These are phyloP conservation scores for Lichtheimia ornata DNA, from an alignment of 371 early-diverging fungal genomes.

Conservation along the genomic window DNA sequence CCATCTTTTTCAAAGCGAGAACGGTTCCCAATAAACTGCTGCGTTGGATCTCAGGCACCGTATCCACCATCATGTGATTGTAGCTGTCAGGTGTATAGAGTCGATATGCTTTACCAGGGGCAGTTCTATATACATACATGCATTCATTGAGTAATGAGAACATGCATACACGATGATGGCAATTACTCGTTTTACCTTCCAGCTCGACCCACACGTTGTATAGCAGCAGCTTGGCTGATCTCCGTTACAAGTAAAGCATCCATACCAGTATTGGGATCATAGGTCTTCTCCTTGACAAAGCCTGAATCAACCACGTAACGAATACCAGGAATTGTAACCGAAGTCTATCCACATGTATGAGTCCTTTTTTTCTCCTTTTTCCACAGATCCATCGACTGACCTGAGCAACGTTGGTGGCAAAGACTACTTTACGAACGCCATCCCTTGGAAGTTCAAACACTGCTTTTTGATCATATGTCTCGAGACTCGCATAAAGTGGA, in stretches of 20 bases:
- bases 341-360: slow-evolving; percentile 25
- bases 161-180: no score
- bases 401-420: slow-evolving; percentile 99
- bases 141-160: neutral
- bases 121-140: slow-evolving; percentile 29
- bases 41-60: slow-evolving; percentile 95
- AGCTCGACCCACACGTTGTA: slow-evolving; percentile 98
- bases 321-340: slow-evolving; percentile 88
- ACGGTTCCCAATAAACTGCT: slow-evolving; percentile 90
- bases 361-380: no score
- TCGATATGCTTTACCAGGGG: slow-evolving; percentile 94
- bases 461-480: slow-evolving; percentile 84
- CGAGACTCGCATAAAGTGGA: slow-evolving; percentile 93
- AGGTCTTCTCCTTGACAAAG: slow-evolving; percentile 88
- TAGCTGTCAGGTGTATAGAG: slow-evolving; percentile 91
- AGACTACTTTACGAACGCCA: slow-evolving; percentile 89
- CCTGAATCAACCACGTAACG: slow-evolving; percentile 94
- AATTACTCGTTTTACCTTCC: no score
- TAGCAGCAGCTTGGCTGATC: slow-evolving; percentile 89
- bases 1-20: slow-evolving; percentile 87
- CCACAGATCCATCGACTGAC: slow-evolving; percentile 45
- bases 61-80: slow-evolving; percentile 79
- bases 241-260: slow-evolving; percentile 84
- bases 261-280: slow-evolving; percentile 78
- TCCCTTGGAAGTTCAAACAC: slow-evolving; percentile 90